A percentile compares a stretch with the other conserved stretches of the same genome.
Evolutionary conservation across 129 eudicot genomes (phyloP).

Genomic region (Erigeron canadensis): DNA sequence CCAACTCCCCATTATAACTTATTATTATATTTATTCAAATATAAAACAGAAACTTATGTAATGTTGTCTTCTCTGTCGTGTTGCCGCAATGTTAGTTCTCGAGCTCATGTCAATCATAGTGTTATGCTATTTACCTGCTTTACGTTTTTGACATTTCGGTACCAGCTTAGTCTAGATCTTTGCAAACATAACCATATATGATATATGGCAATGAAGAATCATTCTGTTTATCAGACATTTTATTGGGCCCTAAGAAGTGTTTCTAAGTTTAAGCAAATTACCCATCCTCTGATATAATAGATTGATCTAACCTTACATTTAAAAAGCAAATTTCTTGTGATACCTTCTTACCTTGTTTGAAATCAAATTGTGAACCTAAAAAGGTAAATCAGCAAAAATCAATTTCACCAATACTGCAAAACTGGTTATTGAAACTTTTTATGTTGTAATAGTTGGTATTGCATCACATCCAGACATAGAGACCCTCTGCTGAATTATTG

Average conservation of each 20-base stretch:
- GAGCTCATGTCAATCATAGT: no score
- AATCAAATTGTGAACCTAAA: no score
- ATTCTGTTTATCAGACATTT: neutral
- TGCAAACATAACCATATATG: neutral
- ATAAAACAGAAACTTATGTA: neutral
- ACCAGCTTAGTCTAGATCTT: neutral
- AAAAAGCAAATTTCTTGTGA: no score
- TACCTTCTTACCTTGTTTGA: no score
- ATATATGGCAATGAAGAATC: neutral
- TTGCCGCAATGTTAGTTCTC: no score
- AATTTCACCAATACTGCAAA: neutral
- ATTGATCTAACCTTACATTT: no score
- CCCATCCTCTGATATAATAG: no score
- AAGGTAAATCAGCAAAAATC: neutral
- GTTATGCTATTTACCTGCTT: no score
- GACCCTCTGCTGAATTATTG: neutral
- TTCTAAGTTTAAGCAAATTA: neutral
- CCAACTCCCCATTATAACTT: constrained; percentile 33
- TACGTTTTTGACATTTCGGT: no score
- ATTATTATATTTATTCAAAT: neutral
- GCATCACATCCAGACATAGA: neutral
- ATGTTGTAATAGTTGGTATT: neutral
- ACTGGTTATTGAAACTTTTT: neutral
- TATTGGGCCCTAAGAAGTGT: neutral
- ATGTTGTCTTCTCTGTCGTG: no score